Base-by-base conservation (phyloP, 2,329 filamentous ascomycete species). In the Ceratocystis harringtonii region DNA sequence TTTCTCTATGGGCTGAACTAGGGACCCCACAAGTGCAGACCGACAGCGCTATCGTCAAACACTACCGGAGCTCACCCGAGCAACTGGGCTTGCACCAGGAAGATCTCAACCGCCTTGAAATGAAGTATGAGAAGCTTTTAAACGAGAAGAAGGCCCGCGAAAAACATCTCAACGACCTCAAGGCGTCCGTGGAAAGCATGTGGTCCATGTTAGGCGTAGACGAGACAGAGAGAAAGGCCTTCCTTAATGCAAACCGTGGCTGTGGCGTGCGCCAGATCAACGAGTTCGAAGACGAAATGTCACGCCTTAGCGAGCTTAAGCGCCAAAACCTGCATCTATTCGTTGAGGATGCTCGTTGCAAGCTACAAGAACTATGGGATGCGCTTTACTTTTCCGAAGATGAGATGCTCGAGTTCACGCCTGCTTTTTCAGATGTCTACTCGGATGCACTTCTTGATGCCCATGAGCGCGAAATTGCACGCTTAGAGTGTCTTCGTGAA, bases 371-470 rank as follows among this genome's bases (percentile, higher is more conserved):
- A 72, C 83, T 99, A 0, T 99, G 95, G 94, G 94, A 99, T 73
- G 81, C 84, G 0, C 78, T 99, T 1, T 97, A 94, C 78, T 92
- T 95, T 72, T 96, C 90, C 0, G 94, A 99, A 73, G 94, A 99
- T 72, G 94, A 99, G 77, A 97, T 97, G 92, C 84, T 97, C 66
- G 92, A 96, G 70, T 99, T 99, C 71, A 94, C 92, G 0, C 94
- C 95, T 0, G 94, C 92, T 52, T 97, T 97, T 74, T 95, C 91
- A 10, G 94, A 97, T 73, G 92, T 96, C 22, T 96, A 95, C 76
- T 96, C 91, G 71, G 94, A 99, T 74, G 94, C 94, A 3, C 81
- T 99, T 8, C 83, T 99, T 0, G 92, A 95, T 69, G 92, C 94
- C 0, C 95, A 99, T 72, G 94, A 99, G 77, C 86, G 87, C 22